These are phyloP conservation scores for Pseudonitzschia pungens DNA, from an alignment of 108 stramenopile species.

Conservation along the genomic window DNA sequence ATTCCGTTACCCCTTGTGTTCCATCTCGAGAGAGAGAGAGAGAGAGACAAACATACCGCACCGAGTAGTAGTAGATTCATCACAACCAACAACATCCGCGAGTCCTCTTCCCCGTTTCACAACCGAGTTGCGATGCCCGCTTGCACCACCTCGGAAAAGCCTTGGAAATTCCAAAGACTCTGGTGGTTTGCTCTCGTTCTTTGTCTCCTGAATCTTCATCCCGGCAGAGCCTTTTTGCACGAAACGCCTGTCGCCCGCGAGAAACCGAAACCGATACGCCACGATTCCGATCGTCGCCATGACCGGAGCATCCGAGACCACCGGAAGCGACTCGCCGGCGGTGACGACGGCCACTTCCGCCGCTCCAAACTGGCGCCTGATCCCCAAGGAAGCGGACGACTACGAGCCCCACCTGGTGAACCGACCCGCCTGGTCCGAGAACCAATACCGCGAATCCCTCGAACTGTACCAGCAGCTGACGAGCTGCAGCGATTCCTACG, in stretches of 20 bases:
- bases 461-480: conserved; percentile 60
- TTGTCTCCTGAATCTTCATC: background rate
- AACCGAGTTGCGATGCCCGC: background rate
- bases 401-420: conserved; percentile 20
- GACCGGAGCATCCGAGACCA: no score
- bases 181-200: background rate
- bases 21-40: no score
- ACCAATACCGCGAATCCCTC: conserved; percentile 57
- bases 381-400: conserved; percentile 25
- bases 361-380: conserved; percentile 31
- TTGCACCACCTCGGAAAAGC: background rate
- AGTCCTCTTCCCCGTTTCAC: no score
- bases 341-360: background rate
- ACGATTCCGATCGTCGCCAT: no score
- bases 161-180: background rate
- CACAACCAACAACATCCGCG: no score
- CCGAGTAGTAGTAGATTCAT: no score
- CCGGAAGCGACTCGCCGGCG: no score
- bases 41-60: no score
- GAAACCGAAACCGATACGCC: background rate
- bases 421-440: conserved; percentile 57
- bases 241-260: background rate
- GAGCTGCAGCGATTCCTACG: conserved; percentile 56
- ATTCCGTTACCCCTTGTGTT: no score
- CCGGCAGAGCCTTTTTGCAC: background rate